Percentiles rank a stretch among this genome's conserved stretches.
phyloP scores from a whole-genome alignment of 2,329 filamentous ascomycete genomes.

The Drechslerella coelobrocha region DNA sequence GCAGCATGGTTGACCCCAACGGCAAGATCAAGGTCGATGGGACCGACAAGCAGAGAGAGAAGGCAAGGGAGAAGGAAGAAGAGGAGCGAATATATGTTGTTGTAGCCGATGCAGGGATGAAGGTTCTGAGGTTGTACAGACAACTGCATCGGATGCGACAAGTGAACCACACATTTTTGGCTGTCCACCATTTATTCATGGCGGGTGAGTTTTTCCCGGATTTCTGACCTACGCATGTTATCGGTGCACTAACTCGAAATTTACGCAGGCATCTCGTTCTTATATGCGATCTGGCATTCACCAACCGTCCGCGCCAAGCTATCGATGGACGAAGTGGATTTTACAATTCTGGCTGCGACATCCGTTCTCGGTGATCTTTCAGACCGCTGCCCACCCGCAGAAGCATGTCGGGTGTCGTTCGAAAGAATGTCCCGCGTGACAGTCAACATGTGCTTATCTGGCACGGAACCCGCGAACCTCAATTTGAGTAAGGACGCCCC shows the following conservation, averaged over 20 bases:
- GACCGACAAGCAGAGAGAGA: constrained; percentile 23
- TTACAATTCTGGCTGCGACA: constrained; percentile 89
- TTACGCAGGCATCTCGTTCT: constrained; percentile 75
- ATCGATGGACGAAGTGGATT: constrained; percentile 95
- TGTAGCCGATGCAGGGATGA: constrained; percentile 92
- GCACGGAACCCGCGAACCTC: constrained; percentile 50
- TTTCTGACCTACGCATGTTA: background rate
- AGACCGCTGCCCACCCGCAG: constrained; percentile 91
- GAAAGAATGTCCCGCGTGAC: constrained; percentile 94
- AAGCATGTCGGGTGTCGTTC: constrained; percentile 93
- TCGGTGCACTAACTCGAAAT: background rate
- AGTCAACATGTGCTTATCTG: constrained; percentile 86
- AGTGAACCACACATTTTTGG: constrained; percentile 94
- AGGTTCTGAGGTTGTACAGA: constrained; percentile 86
- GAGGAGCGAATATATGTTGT: constrained; percentile 93
- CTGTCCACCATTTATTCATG: constrained; percentile 97
- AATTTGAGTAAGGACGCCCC: constrained; percentile 53
- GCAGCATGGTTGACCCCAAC: constrained; percentile 53
- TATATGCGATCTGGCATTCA: constrained; percentile 98
- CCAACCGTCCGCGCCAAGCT: constrained; percentile 82
- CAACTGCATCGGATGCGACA: constrained; percentile 85
- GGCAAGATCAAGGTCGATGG: constrained; percentile 48
- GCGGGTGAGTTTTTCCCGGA: constrained; percentile 67
- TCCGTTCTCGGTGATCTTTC: constrained; percentile 91
- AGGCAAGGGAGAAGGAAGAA: constrained; percentile 63